Base-by-base conservation (phyloP, 2,329 filamentous ascomycete genomes). In the Venturia effusa region DNA sequence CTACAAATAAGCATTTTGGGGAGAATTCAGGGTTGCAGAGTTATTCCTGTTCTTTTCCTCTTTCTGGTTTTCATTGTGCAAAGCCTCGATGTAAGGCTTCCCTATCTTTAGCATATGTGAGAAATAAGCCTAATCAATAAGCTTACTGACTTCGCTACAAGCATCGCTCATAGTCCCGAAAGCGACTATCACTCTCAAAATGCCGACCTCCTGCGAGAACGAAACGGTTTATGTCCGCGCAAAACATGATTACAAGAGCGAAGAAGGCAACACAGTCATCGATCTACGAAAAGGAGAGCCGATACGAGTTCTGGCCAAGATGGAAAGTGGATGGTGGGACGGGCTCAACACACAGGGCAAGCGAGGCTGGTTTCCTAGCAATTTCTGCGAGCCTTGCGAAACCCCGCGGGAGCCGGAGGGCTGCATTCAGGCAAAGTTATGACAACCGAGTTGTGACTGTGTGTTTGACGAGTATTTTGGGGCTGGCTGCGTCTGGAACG, bases 321-420 rank as follows among this genome's bases (percentile, higher is more conserved):
- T n/a, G 30, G 51, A 57, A 34, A 57, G 30, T 22, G 51, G 51
- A 34, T 57, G 51, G 51, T 57, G 51, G 51, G 51, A 57, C 51
- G 51, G 51, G 10, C 51, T 57, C 51, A 57, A 57, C 51, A 34
- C 51, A 7, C 10, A 57, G 13, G 51, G 51, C 27, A 19, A 57
- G 11, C 51, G 51, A 34, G 27, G 27, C 51, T 57, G 51, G 51
- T 57, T 57, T 10, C 51, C 51, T 2, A 57, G 51, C 15, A 57
- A 57, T 22, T 57, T 34, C 51, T 57, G 51, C 51, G 51, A 57
- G n/a, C 17, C 51, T 57, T 57, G 51, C 51, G 27, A 57, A 10
- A 34, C 15, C 19, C 51, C 51, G 13, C 51, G 51, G n/a, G 51
- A 57, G 19, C 17, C 13, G 1, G 51, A 57, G 13, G 51, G 51